A percentile compares a stretch with the other conserved stretches of the same genome.
phyloP scores from a whole-genome alignment of 75 land plant species.

The Cupressus sempervirens region DNA sequence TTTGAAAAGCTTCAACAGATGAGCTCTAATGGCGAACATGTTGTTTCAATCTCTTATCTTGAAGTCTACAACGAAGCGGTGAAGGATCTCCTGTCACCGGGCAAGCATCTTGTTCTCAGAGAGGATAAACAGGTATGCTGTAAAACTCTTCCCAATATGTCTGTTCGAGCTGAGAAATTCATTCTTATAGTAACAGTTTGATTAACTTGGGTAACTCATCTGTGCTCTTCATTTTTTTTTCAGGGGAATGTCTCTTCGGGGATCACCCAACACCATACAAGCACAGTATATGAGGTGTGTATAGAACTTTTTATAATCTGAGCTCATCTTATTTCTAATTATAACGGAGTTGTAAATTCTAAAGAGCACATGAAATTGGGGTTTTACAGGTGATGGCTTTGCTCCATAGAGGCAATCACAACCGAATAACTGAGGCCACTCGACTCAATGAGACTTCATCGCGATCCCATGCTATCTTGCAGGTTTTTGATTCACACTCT shows the following conservation, averaged over 20 bases:
- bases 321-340: neutral
- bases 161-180: no score
- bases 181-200: neutral
- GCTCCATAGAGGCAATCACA: slow-evolving; percentile 24
- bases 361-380: neutral
- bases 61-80: slow-evolving; percentile 33
- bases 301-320: neutral
- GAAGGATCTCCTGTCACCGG: slow-evolving; percentile 24
- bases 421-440: slow-evolving; percentile 26
- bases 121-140: slow-evolving; percentile 25
- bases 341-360: no score
- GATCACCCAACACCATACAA: slow-evolving; percentile 15
- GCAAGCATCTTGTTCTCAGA: slow-evolving; percentile 18
- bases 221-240: neutral
- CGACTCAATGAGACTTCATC: slow-evolving; percentile 31
- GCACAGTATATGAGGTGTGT: slow-evolving; percentile 19
- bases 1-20: slow-evolving; percentile 17
- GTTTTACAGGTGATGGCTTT: slow-evolving; percentile 21
- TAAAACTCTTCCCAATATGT: neutral
- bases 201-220: neutral
- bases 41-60: slow-evolving; percentile 17
- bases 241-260: slow-evolving; percentile 26
- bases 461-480: slow-evolving; percentile 27
- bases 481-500: slow-evolving; percentile 15
- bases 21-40: slow-evolving; percentile 13